A percentile compares a stretch with the other conserved stretches of the same genome.
These are phyloP conservation scores for Phaeosphaeriaceae sp. DNA, from an alignment of 2,329 filamentous ascomycete species.

Conservation along the genomic window DNA sequence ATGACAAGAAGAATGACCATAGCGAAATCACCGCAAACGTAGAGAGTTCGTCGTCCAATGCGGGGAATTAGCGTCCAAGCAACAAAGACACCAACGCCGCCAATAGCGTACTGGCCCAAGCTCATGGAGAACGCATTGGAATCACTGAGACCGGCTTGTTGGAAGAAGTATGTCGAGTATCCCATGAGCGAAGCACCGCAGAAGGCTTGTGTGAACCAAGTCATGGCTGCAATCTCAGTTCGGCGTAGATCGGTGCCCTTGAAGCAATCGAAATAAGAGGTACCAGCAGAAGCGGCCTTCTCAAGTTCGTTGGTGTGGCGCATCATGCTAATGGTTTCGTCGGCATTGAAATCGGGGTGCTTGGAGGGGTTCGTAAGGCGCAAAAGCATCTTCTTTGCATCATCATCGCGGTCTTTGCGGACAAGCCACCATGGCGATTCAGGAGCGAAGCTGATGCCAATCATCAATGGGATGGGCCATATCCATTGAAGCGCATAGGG, in stretches of 20 bases:
- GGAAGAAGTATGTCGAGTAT: conserved; percentile 55
- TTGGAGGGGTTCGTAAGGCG: conserved; percentile 64
- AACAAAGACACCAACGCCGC: conserved; percentile 70
- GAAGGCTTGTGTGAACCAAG: conserved; percentile 56
- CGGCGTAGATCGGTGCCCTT: conserved; percentile 78
- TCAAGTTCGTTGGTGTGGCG: conserved; percentile 84
- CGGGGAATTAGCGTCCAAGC: conserved; percentile 82
- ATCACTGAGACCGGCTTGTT: conserved; percentile 54
- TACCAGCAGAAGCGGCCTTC: conserved; percentile 68
- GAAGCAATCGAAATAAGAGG: conserved; percentile 84
- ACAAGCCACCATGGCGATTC: conserved; percentile 79
- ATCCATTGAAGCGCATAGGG: conserved; percentile 76
- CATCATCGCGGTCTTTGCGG: conserved; percentile 66
- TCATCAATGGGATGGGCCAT: conserved; percentile 72
- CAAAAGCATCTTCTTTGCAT: conserved; percentile 69
- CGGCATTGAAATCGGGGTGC: conserved; percentile 50
- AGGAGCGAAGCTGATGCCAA: conserved; percentile 71
- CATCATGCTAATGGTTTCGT: conserved; percentile 82
- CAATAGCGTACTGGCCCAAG: conserved; percentile 64
- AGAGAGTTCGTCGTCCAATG: conserved; percentile 75
- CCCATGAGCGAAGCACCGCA: conserved; percentile 45
- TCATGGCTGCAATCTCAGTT: conserved; percentile 70
- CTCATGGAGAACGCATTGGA: conserved; percentile 53
- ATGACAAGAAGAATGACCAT: conserved; percentile 71
- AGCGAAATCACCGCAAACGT: conserved; percentile 68